Evolutionary conservation across 163 green algal species (phyloP).

Genomic region (Scenedesmus sp.): DNA sequence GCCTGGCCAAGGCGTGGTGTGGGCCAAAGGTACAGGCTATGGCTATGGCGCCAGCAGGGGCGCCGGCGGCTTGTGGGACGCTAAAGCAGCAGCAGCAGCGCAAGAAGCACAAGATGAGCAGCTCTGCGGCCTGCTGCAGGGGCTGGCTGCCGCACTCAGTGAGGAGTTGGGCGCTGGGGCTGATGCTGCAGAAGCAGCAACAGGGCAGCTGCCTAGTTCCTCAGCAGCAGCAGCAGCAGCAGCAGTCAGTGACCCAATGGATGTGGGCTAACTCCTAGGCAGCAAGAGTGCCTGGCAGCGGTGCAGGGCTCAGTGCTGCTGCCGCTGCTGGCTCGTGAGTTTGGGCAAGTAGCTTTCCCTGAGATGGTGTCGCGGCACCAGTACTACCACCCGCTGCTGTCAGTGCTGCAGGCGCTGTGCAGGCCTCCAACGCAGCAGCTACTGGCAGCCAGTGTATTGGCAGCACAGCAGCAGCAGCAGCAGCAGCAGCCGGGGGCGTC

Average conservation of each 20-base stretch:
- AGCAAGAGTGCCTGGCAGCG: slow-evolving; percentile 48
- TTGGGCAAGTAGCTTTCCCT: slow-evolving; percentile 68
- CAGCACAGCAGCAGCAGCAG: slow-evolving; percentile 33
- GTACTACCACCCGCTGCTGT: slow-evolving; percentile 64
- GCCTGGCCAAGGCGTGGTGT: slow-evolving; percentile 56
- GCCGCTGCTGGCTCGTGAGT: slow-evolving; percentile 67
- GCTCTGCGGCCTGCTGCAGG: slow-evolving; percentile 65
- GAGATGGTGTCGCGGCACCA: slow-evolving; percentile 58
- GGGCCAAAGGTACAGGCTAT: slow-evolving; percentile 81
- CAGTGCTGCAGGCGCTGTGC: slow-evolving; percentile 40
- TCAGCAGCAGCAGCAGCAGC: slow-evolving; percentile 23
- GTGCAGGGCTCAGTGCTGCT: slow-evolving; percentile 68
- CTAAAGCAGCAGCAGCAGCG: slow-evolving; percentile 66
- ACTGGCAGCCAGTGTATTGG: slow-evolving; percentile 28
- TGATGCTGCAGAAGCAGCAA: slow-evolving; percentile 16
- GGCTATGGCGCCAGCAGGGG: slow-evolving; percentile 57
- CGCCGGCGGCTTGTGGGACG: slow-evolving; percentile 71
- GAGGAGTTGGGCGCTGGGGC: slow-evolving; percentile 38
- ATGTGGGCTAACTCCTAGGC: not conserved
- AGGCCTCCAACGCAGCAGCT: slow-evolving; percentile 35
- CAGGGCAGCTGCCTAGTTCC: not conserved
- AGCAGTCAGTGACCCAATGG: slow-evolving; percentile 4
- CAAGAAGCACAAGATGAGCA: slow-evolving; percentile 82
- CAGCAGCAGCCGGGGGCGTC: slow-evolving; percentile 22
- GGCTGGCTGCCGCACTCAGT: slow-evolving; percentile 55